Percentiles rank a stretch among this genome's conserved stretches.
Conservation (phyloP, 768 basidiomycete species). For the Pisolithus microcarpus region DNA sequence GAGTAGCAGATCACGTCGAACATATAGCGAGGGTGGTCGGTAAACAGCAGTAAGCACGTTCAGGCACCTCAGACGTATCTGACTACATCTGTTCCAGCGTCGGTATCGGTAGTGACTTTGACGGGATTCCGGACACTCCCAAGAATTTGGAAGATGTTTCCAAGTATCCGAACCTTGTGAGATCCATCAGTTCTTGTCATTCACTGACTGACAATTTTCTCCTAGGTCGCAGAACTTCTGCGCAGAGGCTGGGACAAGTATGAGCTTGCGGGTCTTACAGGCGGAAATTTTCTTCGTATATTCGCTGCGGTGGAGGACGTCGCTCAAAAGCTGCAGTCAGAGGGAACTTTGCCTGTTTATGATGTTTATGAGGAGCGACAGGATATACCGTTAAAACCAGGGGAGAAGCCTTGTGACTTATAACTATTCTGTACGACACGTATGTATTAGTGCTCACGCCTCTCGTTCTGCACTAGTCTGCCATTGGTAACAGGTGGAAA, state of each 20-base stretch:
- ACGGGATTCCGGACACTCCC: constrained; percentile 63
- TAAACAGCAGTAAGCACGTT: constrained; percentile 52
- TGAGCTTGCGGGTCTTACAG: constrained; percentile 77
- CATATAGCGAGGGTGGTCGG: constrained; percentile 73
- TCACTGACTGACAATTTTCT: not conserved
- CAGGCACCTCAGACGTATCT: not conserved
- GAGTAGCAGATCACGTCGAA: constrained; percentile 83
- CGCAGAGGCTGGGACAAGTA: constrained; percentile 78
- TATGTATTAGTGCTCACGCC: too few relatives aligned
- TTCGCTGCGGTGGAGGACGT: constrained; percentile 69
- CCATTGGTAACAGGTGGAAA: too few relatives aligned
- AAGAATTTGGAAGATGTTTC: constrained; percentile 85
- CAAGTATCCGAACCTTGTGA: constrained; percentile 74
- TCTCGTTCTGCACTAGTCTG: too few relatives aligned
- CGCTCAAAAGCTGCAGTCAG: constrained; percentile 51
- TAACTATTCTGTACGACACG: too few relatives aligned
- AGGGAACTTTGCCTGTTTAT: constrained; percentile 48
- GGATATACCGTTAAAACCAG: constrained; percentile 42
- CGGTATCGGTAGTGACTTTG: constrained; percentile 81
- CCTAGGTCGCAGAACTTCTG: constrained; percentile 78
- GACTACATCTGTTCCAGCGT: constrained; percentile 39
- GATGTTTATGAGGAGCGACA: constrained; percentile 71
- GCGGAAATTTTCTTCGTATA: constrained; percentile 80
- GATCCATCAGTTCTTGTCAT: not conserved
- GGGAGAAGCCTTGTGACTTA: too few relatives aligned